phyloP scores from a whole-genome alignment of 2,329 filamentous ascomycete genomes.

The Stachybotrys chlorohalonatus region DNA sequence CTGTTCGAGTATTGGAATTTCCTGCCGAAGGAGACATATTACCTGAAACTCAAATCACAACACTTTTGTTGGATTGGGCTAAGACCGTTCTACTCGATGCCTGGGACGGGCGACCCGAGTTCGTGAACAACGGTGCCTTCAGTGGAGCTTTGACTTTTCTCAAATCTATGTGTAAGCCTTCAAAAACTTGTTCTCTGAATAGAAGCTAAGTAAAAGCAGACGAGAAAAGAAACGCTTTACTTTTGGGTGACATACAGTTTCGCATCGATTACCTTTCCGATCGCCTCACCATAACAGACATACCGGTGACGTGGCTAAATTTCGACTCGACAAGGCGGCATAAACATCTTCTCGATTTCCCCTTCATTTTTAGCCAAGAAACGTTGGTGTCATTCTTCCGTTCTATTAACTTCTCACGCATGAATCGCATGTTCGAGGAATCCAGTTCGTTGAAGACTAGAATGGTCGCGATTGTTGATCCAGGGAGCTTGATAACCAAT shows the following conservation, averaged over 20 bases:
- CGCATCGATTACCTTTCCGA: conserved; percentile 68
- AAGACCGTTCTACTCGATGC: conserved; percentile 65
- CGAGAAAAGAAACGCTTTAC: conserved; percentile 51
- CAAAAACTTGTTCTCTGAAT: neutral
- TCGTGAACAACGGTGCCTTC: conserved; percentile 61
- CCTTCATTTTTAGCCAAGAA: conserved; percentile 68
- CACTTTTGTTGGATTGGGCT: conserved; percentile 60
- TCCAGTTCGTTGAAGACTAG: conserved; percentile 49
- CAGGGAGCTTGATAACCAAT: conserved; percentile 45
- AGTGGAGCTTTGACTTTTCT: conserved; percentile 72
- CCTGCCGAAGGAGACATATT: conserved; percentile 39
- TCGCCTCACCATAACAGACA: conserved; percentile 62
- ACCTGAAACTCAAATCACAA: conserved; percentile 49
- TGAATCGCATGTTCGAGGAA: conserved; percentile 72
- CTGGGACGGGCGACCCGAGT: conserved; percentile 69
- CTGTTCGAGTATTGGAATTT: conserved; percentile 37
- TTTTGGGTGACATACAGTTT: conserved; percentile 62
- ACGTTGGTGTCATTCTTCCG: conserved; percentile 77
- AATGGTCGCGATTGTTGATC: conserved; percentile 46
- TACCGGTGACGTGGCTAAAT: conserved; percentile 63
- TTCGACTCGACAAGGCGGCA: conserved; percentile 52
- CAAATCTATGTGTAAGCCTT: conserved; percentile 57
- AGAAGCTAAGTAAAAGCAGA: conserved; percentile 29
- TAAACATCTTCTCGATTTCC: conserved; percentile 69
- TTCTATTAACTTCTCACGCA: conserved; percentile 75